phyloP scores from a whole-genome alignment of 805 yeast species.

The Candida nemodendra region DNA sequence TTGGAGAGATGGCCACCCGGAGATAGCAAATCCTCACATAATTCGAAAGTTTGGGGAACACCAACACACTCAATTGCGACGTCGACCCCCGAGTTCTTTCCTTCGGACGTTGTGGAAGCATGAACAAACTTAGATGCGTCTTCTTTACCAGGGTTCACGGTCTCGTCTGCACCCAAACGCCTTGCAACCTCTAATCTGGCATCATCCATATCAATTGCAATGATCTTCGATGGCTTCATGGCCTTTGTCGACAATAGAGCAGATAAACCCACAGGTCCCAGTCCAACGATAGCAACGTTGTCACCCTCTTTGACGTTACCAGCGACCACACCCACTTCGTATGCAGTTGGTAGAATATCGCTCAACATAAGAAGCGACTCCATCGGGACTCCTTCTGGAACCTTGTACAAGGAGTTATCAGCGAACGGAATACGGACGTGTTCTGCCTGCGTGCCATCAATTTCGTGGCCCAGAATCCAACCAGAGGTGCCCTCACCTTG shows the following conservation, averaged over 20 bases:
- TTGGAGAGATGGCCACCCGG: conserved; percentile 67
- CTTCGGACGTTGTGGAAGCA: conserved; percentile 27
- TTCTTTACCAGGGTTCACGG: conserved; percentile 50
- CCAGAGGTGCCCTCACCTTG: conserved; percentile 43
- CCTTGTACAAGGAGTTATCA: conserved; percentile 37
- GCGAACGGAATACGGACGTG: conserved; percentile 55
- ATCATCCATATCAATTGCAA: conserved; percentile 60
- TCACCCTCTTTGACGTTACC: conserved; percentile 54
- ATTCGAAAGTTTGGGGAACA: conserved; percentile 57
- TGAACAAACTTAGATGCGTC: conserved; percentile 39
- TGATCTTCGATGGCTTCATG: conserved; percentile 53
- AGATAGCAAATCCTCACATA: conserved; percentile 53
- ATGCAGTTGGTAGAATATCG: conserved; percentile 66
- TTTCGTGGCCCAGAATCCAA: conserved; percentile 53
- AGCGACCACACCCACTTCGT: conserved; percentile 63
- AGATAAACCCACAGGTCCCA: conserved; percentile 67
- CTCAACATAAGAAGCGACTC: conserved; percentile 60
- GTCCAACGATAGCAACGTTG: conserved; percentile 61
- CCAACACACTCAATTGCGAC: conserved; percentile 68
- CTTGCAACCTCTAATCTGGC: conserved; percentile 56
- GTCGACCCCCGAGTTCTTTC: conserved; percentile 51
- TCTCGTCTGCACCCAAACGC: conserved; percentile 58
- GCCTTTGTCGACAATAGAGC: conserved; percentile 56
- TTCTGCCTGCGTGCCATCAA: conserved; percentile 70
- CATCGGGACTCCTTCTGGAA: conserved; percentile 31